Evolutionary conservation across 2,329 filamentous ascomycete genomes (phyloP).

Genomic region (Ophiocordyceps sinensis): DNA sequence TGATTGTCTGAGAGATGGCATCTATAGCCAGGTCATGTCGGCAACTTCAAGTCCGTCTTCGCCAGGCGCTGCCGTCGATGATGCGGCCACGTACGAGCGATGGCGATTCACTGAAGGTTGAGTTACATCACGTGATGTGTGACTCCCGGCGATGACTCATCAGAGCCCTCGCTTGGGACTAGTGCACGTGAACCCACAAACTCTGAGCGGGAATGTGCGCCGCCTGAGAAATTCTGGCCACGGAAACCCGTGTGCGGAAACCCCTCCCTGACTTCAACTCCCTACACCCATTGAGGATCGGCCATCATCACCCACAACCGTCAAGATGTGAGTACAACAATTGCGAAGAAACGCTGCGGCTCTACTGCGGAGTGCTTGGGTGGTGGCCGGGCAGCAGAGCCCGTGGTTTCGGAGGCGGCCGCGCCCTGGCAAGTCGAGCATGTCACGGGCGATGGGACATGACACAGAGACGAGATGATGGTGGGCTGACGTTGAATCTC

Average conservation of each 20-base stretch:
- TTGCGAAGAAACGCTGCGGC: conserved; percentile 2
- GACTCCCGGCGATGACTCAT: conserved; percentile 9
- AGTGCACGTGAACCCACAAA: conserved; percentile 29
- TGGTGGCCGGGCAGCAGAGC: neutral
- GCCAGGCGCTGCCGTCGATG: too few species aligned
- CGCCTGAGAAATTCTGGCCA: conserved; percentile 24
- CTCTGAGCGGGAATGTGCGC: conserved; percentile 19
- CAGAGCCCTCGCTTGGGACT: conserved; percentile 25
- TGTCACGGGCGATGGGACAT: neutral
- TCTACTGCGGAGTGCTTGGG: neutral
- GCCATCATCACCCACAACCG: conserved; percentile 26
- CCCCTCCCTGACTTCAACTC: conserved; percentile 23
- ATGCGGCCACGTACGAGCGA: too few species aligned
- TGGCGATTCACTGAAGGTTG: too few species aligned
- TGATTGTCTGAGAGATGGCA: too few species aligned
- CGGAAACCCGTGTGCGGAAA: conserved; percentile 23
- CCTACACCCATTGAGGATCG: conserved; percentile 23
- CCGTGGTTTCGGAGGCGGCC: neutral
- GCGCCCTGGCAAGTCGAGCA: neutral
- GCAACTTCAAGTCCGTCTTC: too few species aligned
- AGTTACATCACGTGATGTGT: neutral
- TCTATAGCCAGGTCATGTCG: too few species aligned
- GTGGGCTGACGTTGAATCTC: conserved; percentile 15
- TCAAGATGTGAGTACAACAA: conserved; percentile 28
- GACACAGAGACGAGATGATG: neutral